These are phyloP conservation scores for Hypomyces rosellus DNA, from an alignment of 2,329 filamentous ascomycete species.

Conservation along the genomic window DNA sequence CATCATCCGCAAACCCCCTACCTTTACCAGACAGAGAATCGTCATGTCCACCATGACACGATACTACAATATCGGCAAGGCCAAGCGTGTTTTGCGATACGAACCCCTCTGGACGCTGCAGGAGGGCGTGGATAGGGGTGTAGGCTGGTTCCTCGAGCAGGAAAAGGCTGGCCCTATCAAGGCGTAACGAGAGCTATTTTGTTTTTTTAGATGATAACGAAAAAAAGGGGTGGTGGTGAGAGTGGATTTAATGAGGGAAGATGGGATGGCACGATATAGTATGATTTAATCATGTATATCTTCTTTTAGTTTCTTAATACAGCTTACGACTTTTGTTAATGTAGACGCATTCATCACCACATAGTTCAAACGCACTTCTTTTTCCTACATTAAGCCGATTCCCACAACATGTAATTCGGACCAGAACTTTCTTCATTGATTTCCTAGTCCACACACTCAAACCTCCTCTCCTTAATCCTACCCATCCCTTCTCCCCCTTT, in stretches of 20 bases:
- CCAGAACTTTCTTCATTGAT: too few relatives aligned
- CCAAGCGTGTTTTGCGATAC: slow-evolving; percentile 64
- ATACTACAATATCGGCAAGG: slow-evolving; percentile 74
- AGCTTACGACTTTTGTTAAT: too few relatives aligned
- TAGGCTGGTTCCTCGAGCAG: slow-evolving; percentile 49
- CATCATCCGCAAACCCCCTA: slow-evolving; percentile 46
- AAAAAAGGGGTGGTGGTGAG: background rate
- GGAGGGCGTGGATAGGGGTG: slow-evolving; percentile 53
- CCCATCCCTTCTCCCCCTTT: background rate
- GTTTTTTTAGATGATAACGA: background rate
- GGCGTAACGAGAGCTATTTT: slow-evolving; percentile 13
- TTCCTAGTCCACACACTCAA: too few relatives aligned
- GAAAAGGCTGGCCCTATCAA: slow-evolving; percentile 30
- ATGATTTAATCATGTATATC: slow-evolving; percentile 1
- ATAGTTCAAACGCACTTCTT: too few relatives aligned
- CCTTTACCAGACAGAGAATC: slow-evolving; percentile 54
- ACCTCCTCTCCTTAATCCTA: background rate
- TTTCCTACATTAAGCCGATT: too few relatives aligned
- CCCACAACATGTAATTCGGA: too few relatives aligned
- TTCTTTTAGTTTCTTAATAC: too few relatives aligned
- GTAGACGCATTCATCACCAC: too few relatives aligned
- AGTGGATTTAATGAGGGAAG: background rate
- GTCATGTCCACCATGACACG: slow-evolving; percentile 67
- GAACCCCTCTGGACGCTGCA: slow-evolving; percentile 58
- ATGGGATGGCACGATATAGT: background rate